Base-by-base conservation (phyloP, 257 asterid species). In the Verbena officinalis region DNA sequence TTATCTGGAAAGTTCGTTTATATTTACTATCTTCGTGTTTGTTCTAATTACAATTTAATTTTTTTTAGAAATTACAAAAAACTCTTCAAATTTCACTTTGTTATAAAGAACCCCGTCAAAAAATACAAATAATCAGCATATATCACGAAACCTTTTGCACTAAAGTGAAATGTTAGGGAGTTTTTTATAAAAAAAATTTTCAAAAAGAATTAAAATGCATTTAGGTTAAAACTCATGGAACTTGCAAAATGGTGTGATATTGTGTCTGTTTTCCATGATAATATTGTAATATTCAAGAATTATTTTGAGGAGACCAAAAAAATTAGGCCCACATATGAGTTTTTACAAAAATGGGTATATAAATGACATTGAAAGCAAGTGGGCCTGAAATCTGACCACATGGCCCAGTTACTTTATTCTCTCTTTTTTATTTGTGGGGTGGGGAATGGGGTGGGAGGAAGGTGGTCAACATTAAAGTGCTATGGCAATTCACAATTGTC, bases 371-470 rank as follows among this genome's bases (percentile, higher is more conserved):
- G 67, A 54, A 54, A 65, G 64, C 62, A 40, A 49, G 12, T 62
- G 67, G 78, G 74, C 66, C 74, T 19, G 49, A 54, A 44, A 17
- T 1, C 22, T 58, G 70, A 5, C 33, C 2, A n/a, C n/a, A 2
- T 27, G 33, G 64, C 75, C 73, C 75, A 69, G 16, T 53, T 38
- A 4, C 72, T 71, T 40, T 45, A 27, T 48, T 68, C 23, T 31
- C 43, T 34, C 46, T 17, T 36, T 13, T 49, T 13, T 9, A 0
- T 23, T n/a, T 16, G 10, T n/a, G n/a, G 56, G 49, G 65, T 55
- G 57, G 44, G 24, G 31, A n/a, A n/a, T n/a, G n/a, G n/a, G n/a
- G n/a, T n/a, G n/a, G n/a, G n/a, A n/a, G n/a, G n/a, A n/a, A n/a
- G n/a, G n/a, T n/a, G n/a, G 55, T 9, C 3, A 20, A 15, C 8